Conservation (phyloP, 495 filamentous ascomycete species). For the Podospora australis region DNA sequence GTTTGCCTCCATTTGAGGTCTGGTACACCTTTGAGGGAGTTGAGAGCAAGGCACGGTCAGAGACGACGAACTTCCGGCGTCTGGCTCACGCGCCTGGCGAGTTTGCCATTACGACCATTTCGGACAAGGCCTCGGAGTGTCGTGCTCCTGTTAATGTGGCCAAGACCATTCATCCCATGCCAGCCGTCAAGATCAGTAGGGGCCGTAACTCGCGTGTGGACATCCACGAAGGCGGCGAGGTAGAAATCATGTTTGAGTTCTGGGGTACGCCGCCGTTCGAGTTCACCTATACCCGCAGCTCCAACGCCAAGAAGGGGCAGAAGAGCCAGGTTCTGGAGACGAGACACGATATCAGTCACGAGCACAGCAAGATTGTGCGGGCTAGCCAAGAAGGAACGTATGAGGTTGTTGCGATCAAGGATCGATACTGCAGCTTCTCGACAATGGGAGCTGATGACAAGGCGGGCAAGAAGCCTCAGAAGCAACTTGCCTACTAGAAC, state of each 20-base stretch:
- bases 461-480: constrained; percentile 15
- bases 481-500: constrained; percentile 9
- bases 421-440: constrained; percentile 80
- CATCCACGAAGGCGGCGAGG: constrained; percentile 92
- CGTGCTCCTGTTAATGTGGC: constrained; percentile 67
- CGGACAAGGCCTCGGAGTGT: constrained; percentile 77
- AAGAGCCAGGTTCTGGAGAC: constrained; percentile 79
- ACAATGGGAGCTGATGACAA: constrained; percentile 37
- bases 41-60: constrained; percentile 68
- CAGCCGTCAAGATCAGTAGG: constrained; percentile 79
- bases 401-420: constrained; percentile 91
- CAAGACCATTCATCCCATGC: constrained; percentile 83
- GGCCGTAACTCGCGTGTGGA: constrained; percentile 73
- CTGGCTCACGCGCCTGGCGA: constrained; percentile 84
- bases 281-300: constrained; percentile 91
- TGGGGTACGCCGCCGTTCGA: constrained; percentile 94
- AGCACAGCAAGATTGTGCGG: constrained; percentile 68
- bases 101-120: constrained; percentile 78
- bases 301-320: constrained; percentile 69
- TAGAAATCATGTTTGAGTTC: constrained; percentile 88
- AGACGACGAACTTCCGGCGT: constrained; percentile 75
- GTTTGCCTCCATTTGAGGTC: constrained; percentile 83
- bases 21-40: constrained; percentile 81
- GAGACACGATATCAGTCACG: constrained; percentile 74
- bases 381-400: constrained; percentile 93